Evolutionary conservation across 306 rosid genomes (phyloP).

Genomic region (Prunus padus): DNA sequence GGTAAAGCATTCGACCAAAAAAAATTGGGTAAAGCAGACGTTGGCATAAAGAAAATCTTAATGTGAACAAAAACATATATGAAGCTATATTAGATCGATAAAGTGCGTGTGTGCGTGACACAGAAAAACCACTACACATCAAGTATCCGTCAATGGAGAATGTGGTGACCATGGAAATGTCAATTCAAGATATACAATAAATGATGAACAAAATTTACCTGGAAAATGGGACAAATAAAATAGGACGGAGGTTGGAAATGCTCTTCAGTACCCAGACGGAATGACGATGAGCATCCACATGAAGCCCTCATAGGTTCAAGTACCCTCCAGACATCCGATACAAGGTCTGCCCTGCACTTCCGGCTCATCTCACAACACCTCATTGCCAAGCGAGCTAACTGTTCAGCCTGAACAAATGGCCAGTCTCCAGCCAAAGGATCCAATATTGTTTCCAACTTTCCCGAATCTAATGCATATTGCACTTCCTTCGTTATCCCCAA

Average conservation of each 20-base stretch:
- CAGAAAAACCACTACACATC: neutral
- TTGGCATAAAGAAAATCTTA: neutral
- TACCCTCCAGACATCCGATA: slow-evolving; percentile 68
- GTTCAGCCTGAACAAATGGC: slow-evolving; percentile 74
- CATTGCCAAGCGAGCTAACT: slow-evolving; percentile 65
- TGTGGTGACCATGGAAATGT: neutral
- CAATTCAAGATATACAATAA: neutral
- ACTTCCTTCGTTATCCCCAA: slow-evolving; percentile 59
- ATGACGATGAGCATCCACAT: slow-evolving; percentile 34
- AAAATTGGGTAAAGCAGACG: too few relatives aligned
- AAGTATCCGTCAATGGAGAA: neutral
- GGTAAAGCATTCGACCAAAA: too few relatives aligned
- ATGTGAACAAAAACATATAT: neutral
- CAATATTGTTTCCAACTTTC: slow-evolving; percentile 52
- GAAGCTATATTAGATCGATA: neutral
- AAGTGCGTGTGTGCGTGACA: neutral
- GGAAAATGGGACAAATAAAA: slow-evolving; percentile 79
- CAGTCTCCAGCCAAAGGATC: slow-evolving; percentile 97
- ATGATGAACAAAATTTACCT: slow-evolving; percentile 40
- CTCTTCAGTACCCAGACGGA: slow-evolving; percentile 48
- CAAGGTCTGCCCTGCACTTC: slow-evolving; percentile 66
- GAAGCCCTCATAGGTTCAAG: slow-evolving; percentile 77
- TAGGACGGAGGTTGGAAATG: slow-evolving; percentile 61
- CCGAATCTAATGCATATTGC: slow-evolving; percentile 45
- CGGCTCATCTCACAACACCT: slow-evolving; percentile 69